Percentiles rank a stretch among this genome's conserved stretches.
These are phyloP conservation scores for Aspergillus niger DNA, from an alignment of 2,329 filamentous ascomycete species.

Conservation along the genomic window DNA sequence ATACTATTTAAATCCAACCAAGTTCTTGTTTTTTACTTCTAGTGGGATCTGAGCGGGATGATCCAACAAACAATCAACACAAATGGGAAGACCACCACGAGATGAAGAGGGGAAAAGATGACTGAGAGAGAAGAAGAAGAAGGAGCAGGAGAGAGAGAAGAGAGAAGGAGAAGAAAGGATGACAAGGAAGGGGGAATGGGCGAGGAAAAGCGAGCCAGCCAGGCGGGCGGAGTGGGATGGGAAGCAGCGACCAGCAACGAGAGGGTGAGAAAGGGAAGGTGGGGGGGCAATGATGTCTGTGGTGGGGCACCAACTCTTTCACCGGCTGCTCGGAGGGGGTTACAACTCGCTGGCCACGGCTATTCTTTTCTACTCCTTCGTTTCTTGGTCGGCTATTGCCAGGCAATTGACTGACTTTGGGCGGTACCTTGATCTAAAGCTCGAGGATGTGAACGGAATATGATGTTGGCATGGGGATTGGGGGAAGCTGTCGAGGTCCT, in stretches of 20 bases:
- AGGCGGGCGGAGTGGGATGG: constrained; percentile 15
- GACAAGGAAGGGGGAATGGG: constrained; percentile 14
- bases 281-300: constrained; percentile 38
- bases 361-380: neutral
- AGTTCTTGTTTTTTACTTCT: neutral
- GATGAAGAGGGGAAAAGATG: constrained; percentile 22
- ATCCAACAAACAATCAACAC: constrained; percentile 8
- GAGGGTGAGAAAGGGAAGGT: constrained; percentile 28
- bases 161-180: constrained; percentile 9
- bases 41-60: neutral
- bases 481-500: no score
- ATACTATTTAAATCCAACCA: constrained; percentile 21
- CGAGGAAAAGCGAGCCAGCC: constrained; percentile 16
- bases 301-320: constrained; percentile 27
- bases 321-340: constrained; percentile 16
- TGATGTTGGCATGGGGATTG: no score
- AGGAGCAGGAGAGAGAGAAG: constrained; percentile 13
- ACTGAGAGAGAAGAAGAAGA: constrained; percentile 9
- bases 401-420: neutral
- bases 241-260: no score
- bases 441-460: no score
- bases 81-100: constrained; percentile 21
- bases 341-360: neutral
- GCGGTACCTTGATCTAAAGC: no score
- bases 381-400: neutral